A percentile compares a stretch with the other conserved stretches of the same genome.
These are phyloP conservation scores for Guillardia theta DNA, from an alignment of 78 protist species.

Conservation along the genomic window DNA sequence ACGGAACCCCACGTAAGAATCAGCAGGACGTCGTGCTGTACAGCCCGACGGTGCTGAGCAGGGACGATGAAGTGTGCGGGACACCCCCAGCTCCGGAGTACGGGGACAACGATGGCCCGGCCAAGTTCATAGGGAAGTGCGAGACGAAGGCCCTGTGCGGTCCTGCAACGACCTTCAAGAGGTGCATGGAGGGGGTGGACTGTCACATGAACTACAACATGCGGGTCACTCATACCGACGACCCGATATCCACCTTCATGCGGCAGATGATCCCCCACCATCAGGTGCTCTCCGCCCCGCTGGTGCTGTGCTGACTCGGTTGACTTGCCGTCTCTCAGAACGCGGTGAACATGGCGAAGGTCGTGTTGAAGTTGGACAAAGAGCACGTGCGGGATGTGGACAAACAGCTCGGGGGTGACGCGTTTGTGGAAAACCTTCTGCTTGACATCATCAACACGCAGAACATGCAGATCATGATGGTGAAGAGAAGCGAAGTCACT, in stretches of 20 bases:
- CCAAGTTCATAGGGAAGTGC: background rate
- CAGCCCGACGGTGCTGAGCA: background rate
- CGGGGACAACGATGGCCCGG: background rate
- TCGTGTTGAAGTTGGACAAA: background rate
- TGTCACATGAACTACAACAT: background rate
- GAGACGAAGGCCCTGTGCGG: background rate
- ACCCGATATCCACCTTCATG: background rate
- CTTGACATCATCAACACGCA: background rate
- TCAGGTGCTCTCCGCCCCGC: background rate
- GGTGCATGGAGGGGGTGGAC: conserved; percentile 12
- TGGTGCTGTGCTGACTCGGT: background rate
- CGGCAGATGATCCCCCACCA: conserved; percentile 11
- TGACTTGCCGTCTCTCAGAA: background rate
- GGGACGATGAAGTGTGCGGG: background rate
- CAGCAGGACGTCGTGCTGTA: background rate
- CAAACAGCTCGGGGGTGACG: background rate
- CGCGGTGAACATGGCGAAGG: conserved; percentile 25
- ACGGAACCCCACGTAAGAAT: background rate
- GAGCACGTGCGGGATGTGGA: background rate
- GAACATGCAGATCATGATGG: conserved; percentile 18
- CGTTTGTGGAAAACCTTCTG: background rate
- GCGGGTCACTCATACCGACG: background rate
- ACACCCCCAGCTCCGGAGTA: background rate
- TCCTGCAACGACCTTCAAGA: background rate
- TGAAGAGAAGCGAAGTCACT: background rate